Evolutionary conservation across 2,329 filamentous ascomycete genomes (phyloP), one percentile per base, ranked within the genome.

Genomic region (Phoma sp.): DNA sequence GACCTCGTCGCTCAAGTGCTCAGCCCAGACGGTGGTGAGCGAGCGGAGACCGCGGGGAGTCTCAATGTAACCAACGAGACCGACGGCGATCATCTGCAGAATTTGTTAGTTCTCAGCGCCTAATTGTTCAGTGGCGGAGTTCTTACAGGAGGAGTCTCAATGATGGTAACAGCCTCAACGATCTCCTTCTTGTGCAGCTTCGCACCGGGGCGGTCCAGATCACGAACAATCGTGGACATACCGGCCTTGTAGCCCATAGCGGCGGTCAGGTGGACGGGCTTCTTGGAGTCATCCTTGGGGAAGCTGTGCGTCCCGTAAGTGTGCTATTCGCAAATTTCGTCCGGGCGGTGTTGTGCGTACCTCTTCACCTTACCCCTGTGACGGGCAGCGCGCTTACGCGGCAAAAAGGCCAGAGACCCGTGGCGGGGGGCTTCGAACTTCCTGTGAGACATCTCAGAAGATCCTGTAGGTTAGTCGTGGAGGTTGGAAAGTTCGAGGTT

Each of bases 261-360:
- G 77, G 95, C 95, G 66, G 95, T 99, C 76, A 99, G 88, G 87
- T 99, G 95, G 81, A 97, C 92, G 76, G 93, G 91, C 89, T 98
- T 96, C 91, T 98, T 98, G 77, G 92, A 85, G 87, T 99, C 93
- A 91, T 99, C 95, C 90, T 98, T 98, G 78, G 95, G 95, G 89
- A 99, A 99, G 83, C 92, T 96, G 73, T 61, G 32, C 55, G 11
- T 57, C 42, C 58, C 50, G 66, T 73, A 54, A 71, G 68, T 59
- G 40, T 56, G 55, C 34, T 53, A 55, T 65, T 56, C 54, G 59
- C 56, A 61, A 40, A 52, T 61, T 55, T 57, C 40, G 53, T 39
- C 45, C 47, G 18, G 32, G 45, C 49, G 18, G 43, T 39, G 56
- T 87, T 30, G 33, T 86, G 86, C 87, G n/a, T 85, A 96, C 92